Evolutionary conservation across 495 filamentous ascomycete species (phyloP).

Genomic region (Ramalina intermedia): DNA sequence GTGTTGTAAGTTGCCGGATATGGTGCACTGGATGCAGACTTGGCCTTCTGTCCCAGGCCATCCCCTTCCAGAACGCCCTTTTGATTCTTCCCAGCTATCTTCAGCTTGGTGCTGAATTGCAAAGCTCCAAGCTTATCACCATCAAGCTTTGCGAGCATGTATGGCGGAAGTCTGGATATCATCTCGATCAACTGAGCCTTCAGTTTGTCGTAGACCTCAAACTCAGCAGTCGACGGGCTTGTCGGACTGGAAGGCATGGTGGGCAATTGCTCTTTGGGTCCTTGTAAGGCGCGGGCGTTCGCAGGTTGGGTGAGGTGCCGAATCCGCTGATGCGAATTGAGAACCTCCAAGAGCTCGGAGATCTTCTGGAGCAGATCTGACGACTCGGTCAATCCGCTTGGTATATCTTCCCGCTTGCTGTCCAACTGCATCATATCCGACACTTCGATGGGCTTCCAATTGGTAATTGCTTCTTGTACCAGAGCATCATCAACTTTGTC

Average conservation of each 20-base stretch:
- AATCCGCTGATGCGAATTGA: conserved; percentile 76
- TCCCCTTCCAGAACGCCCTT: conserved; percentile 80
- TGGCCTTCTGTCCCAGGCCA: conserved; percentile 34
- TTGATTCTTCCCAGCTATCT: conserved; percentile 55
- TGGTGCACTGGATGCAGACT: conserved; percentile 1
- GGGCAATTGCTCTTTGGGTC: conserved; percentile 29
- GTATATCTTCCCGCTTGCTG: conserved; percentile 28
- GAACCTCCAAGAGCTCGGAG: conserved; percentile 68
- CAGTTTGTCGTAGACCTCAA: conserved; percentile 56
- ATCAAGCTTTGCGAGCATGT: conserved; percentile 72
- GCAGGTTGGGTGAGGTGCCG: conserved; percentile 48
- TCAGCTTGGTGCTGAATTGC: conserved; percentile 68
- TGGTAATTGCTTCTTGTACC: conserved; percentile 36
- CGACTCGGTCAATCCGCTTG: conserved; percentile 39
- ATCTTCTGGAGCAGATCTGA: conserved; percentile 68
- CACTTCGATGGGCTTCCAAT: conserved; percentile 29
- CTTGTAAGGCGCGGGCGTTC: conserved; percentile 24
- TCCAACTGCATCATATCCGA: conserved; percentile 28
- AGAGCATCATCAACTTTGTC: conserved; percentile 30
- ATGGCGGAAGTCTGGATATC: conserved; percentile 65
- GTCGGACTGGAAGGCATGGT: conserved; percentile 29
- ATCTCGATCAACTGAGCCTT: conserved; percentile 58
- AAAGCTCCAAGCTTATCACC: conserved; percentile 70
- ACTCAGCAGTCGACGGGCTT: conserved; percentile 50
- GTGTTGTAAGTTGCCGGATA: conserved; percentile 1